Evolutionary conservation across 495 filamentous ascomycete species (phyloP), one percentile per base, ranked within the genome.

Genomic region (Xylaria intraflava): DNA sequence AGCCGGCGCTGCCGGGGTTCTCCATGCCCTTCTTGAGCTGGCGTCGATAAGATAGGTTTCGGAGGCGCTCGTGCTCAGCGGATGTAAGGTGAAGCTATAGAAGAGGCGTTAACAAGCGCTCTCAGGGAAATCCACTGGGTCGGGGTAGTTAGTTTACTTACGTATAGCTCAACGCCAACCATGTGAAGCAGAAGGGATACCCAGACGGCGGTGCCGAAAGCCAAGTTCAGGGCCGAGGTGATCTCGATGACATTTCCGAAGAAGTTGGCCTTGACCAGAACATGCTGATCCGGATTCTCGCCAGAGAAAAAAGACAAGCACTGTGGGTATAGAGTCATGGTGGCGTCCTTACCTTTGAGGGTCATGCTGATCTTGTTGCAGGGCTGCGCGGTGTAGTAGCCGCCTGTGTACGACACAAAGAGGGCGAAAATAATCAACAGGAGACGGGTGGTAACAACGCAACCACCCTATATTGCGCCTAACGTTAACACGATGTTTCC

Each of bases 1-100:
- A 61, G 1, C 80, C 80, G 4, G 67, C 65, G 39, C 63, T 68
- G 2, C 77, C 78, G 0, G 79, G 71, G 41, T 74, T 62, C 16
- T 62, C 62, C 57, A 74, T 69, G 0, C 79, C 79, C 0, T 67
- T 67, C 57, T 76, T 75, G 20, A 80, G 36, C 58, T 82, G 79
- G 39, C 71, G 61, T 47, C 78, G 67, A 50, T 81, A 82, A 8
- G 68, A 74, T 1, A 79, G 65, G 20, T 67, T 61, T 16, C 77
- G 63, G 29, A 83, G 56, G 6, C 78, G 62, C 46, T 77, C 68
- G 14, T 57, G 58, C 58, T 83, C 78, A 0, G 57, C 57, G 7
- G 79, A 75, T 2, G 81, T 83, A 8, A 79, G 57, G 22, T 55
- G 60, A 7, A 83, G 57, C 67, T 75, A 31, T 24, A 19, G 23